These are phyloP conservation scores for Claviceps sp. DNA, from an alignment of 2,329 filamentous ascomycete species.

Conservation along the genomic window DNA sequence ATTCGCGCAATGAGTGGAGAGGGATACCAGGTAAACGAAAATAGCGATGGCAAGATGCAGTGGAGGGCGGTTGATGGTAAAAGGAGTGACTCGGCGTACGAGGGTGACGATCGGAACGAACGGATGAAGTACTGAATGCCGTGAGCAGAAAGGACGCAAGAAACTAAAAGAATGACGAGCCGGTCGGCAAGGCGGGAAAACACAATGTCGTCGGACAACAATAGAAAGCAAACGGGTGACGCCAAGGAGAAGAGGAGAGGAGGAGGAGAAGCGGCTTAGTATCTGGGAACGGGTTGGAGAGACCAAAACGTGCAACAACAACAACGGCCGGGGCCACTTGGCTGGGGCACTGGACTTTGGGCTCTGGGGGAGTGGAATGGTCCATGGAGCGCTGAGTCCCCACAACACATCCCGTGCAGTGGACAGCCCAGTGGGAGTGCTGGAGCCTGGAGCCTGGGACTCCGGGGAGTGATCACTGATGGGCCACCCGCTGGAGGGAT, in stretches of 20 bases:
- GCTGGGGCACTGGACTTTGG: neutral
- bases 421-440: neutral
- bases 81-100: constrained; percentile 2
- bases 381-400: neutral
- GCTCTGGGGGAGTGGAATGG: neutral
- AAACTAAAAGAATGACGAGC: constrained; percentile 41
- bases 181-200: constrained; percentile 39
- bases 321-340: neutral
- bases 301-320: constrained; percentile 1
- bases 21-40: neutral
- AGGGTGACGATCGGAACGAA: constrained; percentile 21
- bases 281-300: constrained; percentile 10
- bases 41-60: neutral
- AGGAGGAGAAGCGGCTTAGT: constrained; percentile 11
- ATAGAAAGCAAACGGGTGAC: constrained; percentile 16
- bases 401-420: neutral
- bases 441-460: too few species aligned
- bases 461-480: too few species aligned
- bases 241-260: constrained; percentile 16
- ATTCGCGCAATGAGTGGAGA: neutral
- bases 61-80: neutral
- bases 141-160: constrained; percentile 6
- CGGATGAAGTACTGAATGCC: constrained; percentile 15
- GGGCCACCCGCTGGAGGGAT: too few species aligned
- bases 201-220: constrained; percentile 21